These are phyloP conservation scores for Trichomonas tenax DNA, from an alignment of 208 protist species.

Conservation along the genomic window DNA sequence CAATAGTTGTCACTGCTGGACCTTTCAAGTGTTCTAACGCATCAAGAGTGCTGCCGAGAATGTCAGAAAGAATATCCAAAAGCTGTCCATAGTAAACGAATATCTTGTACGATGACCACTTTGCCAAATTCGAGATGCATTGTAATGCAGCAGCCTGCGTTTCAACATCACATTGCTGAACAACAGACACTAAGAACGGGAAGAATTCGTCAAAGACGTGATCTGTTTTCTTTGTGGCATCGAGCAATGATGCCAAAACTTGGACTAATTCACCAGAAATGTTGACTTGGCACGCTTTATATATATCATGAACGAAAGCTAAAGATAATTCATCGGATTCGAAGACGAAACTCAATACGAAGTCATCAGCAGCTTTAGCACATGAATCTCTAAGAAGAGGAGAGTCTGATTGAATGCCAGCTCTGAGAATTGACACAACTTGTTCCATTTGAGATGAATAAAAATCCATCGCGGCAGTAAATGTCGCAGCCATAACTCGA, in stretches of 20 bases:
- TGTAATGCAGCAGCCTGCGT: not conserved
- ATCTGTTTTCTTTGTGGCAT: not conserved
- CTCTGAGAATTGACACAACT: not conserved
- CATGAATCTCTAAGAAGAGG: not conserved
- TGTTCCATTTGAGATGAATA: not conserved
- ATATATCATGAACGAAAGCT: not conserved
- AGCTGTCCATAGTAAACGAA: not conserved
- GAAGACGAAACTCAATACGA: not conserved
- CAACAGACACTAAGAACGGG: not conserved
- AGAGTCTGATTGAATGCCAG: not conserved
- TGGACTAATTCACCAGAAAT: not conserved
- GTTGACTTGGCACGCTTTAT: not conserved
- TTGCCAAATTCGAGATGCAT: not conserved
- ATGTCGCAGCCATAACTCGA: not conserved
- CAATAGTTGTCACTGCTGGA: not conserved
- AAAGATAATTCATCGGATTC: conserved; percentile 6
- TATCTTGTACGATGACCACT: not conserved
- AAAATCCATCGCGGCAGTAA: not conserved
- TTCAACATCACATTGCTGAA: not conserved
- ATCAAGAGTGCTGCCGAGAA: not conserved
- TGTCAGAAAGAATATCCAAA: not conserved
- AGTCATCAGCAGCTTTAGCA: not conserved
- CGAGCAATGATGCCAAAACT: not conserved
- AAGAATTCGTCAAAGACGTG: not conserved
- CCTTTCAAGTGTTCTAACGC: not conserved